Evolutionary conservation across 805 yeast genomes (phyloP).

Genomic region (Diddensiella transvaalensis): DNA sequence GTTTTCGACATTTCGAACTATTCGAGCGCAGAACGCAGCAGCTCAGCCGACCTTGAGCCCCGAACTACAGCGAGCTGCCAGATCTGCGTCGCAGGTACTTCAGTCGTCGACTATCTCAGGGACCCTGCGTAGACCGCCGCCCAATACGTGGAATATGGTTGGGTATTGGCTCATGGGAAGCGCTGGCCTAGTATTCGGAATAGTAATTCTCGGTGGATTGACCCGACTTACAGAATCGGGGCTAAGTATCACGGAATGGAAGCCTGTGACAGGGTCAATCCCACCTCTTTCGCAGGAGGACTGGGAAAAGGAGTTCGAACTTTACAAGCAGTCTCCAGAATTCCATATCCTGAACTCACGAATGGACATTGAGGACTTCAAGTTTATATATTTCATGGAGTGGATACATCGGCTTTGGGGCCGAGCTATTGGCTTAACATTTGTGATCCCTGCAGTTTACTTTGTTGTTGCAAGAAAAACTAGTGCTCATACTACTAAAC

Average conservation of each 20-base stretch:
- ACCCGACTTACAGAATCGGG: constrained; percentile 96
- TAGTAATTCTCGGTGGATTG: constrained; percentile 93
- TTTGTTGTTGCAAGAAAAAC: constrained; percentile 66
- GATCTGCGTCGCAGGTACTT: background rate
- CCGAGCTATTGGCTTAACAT: constrained; percentile 78
- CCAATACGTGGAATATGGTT: constrained; percentile 35
- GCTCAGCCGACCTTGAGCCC: background rate
- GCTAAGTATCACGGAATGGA: constrained; percentile 95
- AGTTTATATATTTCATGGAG: constrained; percentile 94
- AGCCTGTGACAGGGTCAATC: constrained; percentile 90
- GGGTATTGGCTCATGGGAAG: constrained; percentile 89
- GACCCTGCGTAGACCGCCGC: background rate
- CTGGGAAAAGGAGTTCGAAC: constrained; percentile 81
- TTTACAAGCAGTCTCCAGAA: constrained; percentile 86
- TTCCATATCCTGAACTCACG: constrained; percentile 85
- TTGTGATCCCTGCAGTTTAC: constrained; percentile 81
- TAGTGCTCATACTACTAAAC: constrained; percentile 60
- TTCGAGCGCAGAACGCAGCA: background rate
- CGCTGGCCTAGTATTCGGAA: constrained; percentile 86
- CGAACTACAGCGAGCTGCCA: constrained; percentile 2
- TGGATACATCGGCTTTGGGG: constrained; percentile 96
- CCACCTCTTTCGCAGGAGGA: constrained; percentile 81
- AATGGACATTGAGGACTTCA: constrained; percentile 85
- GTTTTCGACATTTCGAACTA: background rate
- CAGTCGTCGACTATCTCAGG: background rate